Conservation (phyloP, 2,329 filamentous ascomycete species). For the Ceratocystiopsis minuta region DNA sequence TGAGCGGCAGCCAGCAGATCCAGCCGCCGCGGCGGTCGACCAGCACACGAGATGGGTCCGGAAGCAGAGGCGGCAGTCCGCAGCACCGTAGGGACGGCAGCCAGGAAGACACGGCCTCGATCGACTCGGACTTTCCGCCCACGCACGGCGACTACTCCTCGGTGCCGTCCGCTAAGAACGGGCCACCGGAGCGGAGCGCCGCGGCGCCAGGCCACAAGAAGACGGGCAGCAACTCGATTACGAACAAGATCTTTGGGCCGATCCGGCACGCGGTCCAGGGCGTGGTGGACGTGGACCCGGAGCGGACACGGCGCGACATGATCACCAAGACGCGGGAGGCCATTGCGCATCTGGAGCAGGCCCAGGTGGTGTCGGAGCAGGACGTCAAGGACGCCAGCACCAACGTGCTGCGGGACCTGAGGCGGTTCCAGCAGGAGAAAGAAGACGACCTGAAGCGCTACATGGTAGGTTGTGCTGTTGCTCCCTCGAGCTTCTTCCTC, state of each 20-base stretch:
- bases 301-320: constrained; percentile 75
- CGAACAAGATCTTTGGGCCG: constrained; percentile 83
- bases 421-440: constrained; percentile 86
- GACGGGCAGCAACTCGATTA: constrained; percentile 71
- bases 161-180: constrained; percentile 58
- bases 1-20: constrained; percentile 53
- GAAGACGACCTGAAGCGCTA: constrained; percentile 86
- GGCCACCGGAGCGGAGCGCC: constrained; percentile 33
- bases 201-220: constrained; percentile 49
- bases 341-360: constrained; percentile 73
- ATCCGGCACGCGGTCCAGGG: constrained; percentile 92
- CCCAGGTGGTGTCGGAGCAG: constrained; percentile 68
- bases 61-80: not conserved
- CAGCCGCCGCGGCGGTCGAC: constrained; percentile 49
- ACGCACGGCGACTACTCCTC: constrained; percentile 58
- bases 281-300: constrained; percentile 89
- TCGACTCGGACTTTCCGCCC: constrained; percentile 90
- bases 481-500: not conserved
- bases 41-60: constrained; percentile 31
- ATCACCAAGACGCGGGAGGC: constrained; percentile 92
- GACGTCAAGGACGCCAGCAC: constrained; percentile 87
- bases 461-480: constrained; percentile 51
- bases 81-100: constrained; percentile 37
- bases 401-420: constrained; percentile 75
- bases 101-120: constrained; percentile 66